These are phyloP conservation scores for Vigna hirtella DNA, from an alignment of 306 rosid genomes.

Conservation along the genomic window DNA sequence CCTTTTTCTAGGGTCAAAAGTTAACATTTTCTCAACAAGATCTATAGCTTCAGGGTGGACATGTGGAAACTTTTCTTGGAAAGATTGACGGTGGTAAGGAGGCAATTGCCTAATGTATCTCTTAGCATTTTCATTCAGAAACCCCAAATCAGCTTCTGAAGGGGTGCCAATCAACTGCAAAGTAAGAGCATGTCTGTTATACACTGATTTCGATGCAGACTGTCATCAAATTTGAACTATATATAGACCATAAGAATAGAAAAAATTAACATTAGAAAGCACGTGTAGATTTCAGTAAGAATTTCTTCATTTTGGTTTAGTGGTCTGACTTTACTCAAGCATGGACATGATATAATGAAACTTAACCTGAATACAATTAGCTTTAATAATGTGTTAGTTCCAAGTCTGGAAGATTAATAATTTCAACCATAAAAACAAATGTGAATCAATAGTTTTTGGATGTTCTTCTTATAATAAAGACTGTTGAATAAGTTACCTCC, in stretches of 20 bases:
- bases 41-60: constrained; percentile 96
- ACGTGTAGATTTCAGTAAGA: constrained; percentile 19
- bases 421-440: constrained; percentile 26
- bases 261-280: constrained; percentile 1
- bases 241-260: constrained; percentile 11
- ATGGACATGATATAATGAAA: constrained; percentile 28
- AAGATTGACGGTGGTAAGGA: constrained; percentile 77
- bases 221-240: constrained; percentile 6
- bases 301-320: constrained; percentile 1
- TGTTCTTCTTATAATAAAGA: constrained; percentile 28
- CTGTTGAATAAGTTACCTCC: constrained; percentile 70
- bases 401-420: constrained; percentile 33
- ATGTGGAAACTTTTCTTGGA: constrained; percentile 89
- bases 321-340: constrained; percentile 12
- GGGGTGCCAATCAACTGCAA: constrained; percentile 99
- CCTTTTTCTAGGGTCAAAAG: constrained; percentile 91
- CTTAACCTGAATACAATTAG: constrained; percentile 21
- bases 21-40: constrained; percentile 96
- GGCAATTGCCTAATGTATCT: constrained; percentile 89
- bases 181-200: constrained; percentile 35
- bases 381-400: constrained; percentile 17
- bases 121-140: constrained; percentile 96
- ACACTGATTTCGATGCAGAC: constrained; percentile 24
- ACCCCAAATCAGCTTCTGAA: constrained; percentile 87
- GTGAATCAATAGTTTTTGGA: constrained; percentile 20